A percentile compares a stretch with the other conserved stretches of the same genome.
phyloP scores from a whole-genome alignment of 345 rosid species.

The Tarenaya hassleriana region DNA sequence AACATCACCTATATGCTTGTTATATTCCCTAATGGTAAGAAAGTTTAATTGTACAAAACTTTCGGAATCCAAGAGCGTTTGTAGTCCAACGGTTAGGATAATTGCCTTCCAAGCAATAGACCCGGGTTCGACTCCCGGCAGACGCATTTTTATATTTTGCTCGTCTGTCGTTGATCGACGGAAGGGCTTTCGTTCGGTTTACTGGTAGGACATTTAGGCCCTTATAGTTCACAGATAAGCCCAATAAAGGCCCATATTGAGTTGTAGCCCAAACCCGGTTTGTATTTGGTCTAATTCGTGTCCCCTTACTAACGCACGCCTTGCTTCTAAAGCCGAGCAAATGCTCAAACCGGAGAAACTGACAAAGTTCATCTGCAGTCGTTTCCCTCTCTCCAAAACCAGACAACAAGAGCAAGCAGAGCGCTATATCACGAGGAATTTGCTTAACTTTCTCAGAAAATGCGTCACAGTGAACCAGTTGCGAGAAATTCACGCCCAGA shows the following conservation, averaged over 20 bases:
- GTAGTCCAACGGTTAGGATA: slow-evolving; percentile 60
- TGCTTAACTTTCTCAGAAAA: slow-evolving; percentile 36
- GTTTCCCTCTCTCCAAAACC: slow-evolving; percentile 2
- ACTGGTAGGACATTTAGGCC: too few species aligned
- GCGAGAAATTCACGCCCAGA: slow-evolving; percentile 64
- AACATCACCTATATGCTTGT: neutral
- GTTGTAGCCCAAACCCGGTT: too few species aligned
- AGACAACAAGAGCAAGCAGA: slow-evolving; percentile 4
- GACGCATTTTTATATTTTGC: slow-evolving; percentile 52
- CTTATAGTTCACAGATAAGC: too few species aligned
- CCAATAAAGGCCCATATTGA: too few species aligned
- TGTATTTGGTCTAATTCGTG: neutral
- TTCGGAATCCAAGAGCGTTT: too few species aligned
- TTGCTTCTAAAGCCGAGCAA: slow-evolving; percentile 10
- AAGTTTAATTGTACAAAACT: too few species aligned
- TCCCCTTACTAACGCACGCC: neutral
- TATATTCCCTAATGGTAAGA: too few species aligned
- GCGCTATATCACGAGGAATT: slow-evolving; percentile 22
- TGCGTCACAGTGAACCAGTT: slow-evolving; percentile 36
- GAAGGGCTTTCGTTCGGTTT: too few species aligned
- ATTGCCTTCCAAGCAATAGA: slow-evolving; percentile 87
- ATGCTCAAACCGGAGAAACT: slow-evolving; percentile 26
- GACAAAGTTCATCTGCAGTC: slow-evolving; percentile 25
- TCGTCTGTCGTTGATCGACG: too few species aligned
- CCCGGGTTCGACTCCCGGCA: slow-evolving; percentile 95